Percentiles rank a stretch among this genome's conserved stretches.
Evolutionary conservation across 2,329 filamentous ascomycete genomes (phyloP).

Genomic region (Tolypocladium album): DNA sequence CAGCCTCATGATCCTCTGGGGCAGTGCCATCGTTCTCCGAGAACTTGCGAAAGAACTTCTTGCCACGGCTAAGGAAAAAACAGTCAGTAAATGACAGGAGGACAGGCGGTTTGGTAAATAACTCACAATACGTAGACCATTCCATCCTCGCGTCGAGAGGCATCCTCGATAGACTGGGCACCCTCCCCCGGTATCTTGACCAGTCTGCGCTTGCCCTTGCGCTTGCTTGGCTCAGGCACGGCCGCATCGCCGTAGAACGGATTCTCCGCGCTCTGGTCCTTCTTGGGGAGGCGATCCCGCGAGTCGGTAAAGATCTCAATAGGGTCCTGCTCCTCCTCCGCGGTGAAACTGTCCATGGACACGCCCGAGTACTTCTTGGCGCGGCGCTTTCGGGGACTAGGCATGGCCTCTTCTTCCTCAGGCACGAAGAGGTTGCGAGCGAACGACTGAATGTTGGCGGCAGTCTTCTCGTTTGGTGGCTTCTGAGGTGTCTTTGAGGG

Average conservation of each 20-base stretch:
- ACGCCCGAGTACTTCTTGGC: slow-evolving; percentile 45
- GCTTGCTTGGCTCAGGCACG: slow-evolving; percentile 28
- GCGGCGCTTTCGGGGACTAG: slow-evolving; percentile 47
- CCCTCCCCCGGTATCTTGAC: slow-evolving; percentile 47
- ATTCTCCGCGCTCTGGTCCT: slow-evolving; percentile 57
- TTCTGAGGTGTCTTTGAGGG: slow-evolving; percentile 70
- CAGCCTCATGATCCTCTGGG: slow-evolving; percentile 16
- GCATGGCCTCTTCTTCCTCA: slow-evolving; percentile 46
- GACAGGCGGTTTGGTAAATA: background rate
- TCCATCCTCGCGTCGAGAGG: slow-evolving; percentile 56
- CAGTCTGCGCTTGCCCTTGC: slow-evolving; percentile 44
- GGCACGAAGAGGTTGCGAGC: slow-evolving; percentile 53
- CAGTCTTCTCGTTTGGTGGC: slow-evolving; percentile 38
- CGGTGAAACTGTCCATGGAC: slow-evolving; percentile 46
- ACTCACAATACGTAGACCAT: slow-evolving; percentile 71
- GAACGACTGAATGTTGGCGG: slow-evolving; percentile 40
- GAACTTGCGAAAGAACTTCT: slow-evolving; percentile 66
- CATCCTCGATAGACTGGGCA: slow-evolving; percentile 49
- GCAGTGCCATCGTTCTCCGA: slow-evolving; percentile 24
- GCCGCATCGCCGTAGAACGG: slow-evolving; percentile 52
- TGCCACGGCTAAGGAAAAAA: slow-evolving; percentile 55
- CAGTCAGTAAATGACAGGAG: slow-evolving; percentile 3
- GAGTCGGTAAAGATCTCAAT: slow-evolving; percentile 72
- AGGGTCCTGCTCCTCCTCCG: slow-evolving; percentile 42
- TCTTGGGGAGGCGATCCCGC: slow-evolving; percentile 63